Conservation (phyloP, 2,329 filamentous ascomycete species). For the Purpureocillium lavendulum region DNA sequence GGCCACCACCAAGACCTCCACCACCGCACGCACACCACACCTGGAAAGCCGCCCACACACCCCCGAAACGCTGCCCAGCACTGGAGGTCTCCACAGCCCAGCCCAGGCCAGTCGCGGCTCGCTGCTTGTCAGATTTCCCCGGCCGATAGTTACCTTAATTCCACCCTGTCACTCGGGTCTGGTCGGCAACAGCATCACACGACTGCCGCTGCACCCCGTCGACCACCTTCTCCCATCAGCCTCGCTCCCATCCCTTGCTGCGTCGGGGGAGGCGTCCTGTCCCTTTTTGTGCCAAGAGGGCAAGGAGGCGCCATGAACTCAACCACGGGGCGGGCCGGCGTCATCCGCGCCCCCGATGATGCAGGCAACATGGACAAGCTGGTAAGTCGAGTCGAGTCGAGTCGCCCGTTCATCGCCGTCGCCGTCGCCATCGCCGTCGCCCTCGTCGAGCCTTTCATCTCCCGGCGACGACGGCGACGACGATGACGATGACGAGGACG, state of each 20-base stretch:
- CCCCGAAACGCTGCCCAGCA: background rate
- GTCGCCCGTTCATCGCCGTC: conserved; percentile 1
- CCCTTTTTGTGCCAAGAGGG: conserved; percentile 5
- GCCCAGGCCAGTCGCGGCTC: conserved; percentile 8
- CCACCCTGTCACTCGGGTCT: conserved; percentile 10
- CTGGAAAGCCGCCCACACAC: background rate
- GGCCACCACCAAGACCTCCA: too few species aligned
- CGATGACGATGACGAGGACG: too few species aligned
- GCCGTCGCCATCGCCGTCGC: too few species aligned
- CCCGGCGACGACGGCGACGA: too few species aligned
- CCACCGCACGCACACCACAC: background rate
- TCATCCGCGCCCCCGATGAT: conserved; percentile 45
- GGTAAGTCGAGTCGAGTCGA: conserved; percentile 35
- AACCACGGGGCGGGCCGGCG: conserved; percentile 45
- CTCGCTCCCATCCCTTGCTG: conserved; percentile 5
- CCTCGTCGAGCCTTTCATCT: background rate
- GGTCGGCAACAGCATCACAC: conserved; percentile 11
- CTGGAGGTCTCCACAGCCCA: background rate
- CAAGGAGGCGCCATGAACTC: conserved; percentile 25
- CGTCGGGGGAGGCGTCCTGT: conserved; percentile 7
- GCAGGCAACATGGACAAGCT: conserved; percentile 47
- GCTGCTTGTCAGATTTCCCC: conserved; percentile 6
- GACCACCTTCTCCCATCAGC: background rate
- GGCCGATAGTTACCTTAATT: conserved; percentile 7
- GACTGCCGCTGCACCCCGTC: conserved; percentile 7